Conservation (phyloP, 768 basidiomycete species). For the Lyophyllum shimeji region DNA sequence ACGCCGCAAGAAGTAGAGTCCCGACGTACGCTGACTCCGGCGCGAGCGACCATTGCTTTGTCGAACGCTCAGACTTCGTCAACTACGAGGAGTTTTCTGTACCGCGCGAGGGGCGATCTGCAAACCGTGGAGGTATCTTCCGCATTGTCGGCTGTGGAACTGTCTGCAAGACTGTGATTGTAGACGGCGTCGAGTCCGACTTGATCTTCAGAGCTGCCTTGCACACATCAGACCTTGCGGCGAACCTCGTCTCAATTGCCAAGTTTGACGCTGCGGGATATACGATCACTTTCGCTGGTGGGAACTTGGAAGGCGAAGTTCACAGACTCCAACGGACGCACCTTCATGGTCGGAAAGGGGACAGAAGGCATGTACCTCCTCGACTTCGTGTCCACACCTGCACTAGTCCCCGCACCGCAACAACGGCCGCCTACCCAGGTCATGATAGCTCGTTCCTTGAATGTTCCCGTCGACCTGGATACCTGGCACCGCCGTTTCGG, state of each 20-base stretch:
- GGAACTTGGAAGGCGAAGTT: not conserved
- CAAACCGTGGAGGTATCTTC: not conserved
- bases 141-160: not conserved
- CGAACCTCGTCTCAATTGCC: slow-evolving; percentile 2
- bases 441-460: not conserved
- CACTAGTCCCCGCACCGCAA: too few species aligned
- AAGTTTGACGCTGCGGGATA: not conserved
- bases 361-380: not conserved
- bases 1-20: too few species aligned
- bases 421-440: not conserved
- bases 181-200: not conserved
- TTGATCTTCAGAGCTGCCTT: not conserved
- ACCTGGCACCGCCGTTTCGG: not conserved
- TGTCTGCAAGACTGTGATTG: not conserved
- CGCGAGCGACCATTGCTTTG: slow-evolving; percentile 7
- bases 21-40: slow-evolving; percentile 3
- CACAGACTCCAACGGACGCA: not conserved
- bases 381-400: not conserved
- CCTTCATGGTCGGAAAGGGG: not conserved
- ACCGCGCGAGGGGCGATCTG: not conserved
- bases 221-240: not conserved
- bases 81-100: not conserved
- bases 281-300: not conserved
- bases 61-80: not conserved
- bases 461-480: not conserved